Percentiles rank a stretch among this genome's conserved stretches.
Conservation (phyloP, 2,329 filamentous ascomycete genomes). For the Sphaerulina vaccinii region DNA sequence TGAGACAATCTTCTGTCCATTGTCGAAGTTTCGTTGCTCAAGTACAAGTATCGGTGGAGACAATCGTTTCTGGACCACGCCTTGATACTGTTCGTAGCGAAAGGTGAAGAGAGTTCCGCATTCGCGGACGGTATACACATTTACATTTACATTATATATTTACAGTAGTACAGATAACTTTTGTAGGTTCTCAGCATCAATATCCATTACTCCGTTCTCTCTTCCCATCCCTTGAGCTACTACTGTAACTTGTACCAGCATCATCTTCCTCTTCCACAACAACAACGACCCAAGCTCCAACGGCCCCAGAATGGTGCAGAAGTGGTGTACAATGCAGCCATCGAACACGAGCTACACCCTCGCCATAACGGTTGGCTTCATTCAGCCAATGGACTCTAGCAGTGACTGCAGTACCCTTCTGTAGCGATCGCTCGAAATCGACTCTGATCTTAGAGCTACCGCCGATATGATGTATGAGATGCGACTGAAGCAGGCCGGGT, state of each 20-base stretch:
- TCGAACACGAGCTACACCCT: slow-evolving; percentile 60
- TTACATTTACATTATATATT: too few relatives aligned
- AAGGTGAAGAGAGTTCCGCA: too few relatives aligned
- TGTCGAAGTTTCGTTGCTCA: too few relatives aligned
- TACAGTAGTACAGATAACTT: too few relatives aligned
- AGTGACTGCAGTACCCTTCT: slow-evolving; percentile 67
- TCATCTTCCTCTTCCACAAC: slow-evolving; percentile 47
- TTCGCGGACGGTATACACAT: too few relatives aligned
- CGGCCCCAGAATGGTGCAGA: slow-evolving; percentile 61
- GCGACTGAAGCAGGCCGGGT: slow-evolving; percentile 49
- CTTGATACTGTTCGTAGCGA: too few relatives aligned
- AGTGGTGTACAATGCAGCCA: slow-evolving; percentile 81
- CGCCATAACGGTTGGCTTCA: slow-evolving; percentile 36
- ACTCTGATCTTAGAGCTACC: slow-evolving; percentile 52
- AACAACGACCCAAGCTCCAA: slow-evolving; percentile 77
- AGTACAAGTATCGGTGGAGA: too few relatives aligned
- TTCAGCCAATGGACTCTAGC: slow-evolving; percentile 70
- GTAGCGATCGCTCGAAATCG: slow-evolving; percentile 58
- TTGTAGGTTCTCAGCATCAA: too few relatives aligned
- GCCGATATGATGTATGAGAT: slow-evolving; percentile 49
- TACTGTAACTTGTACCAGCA: not conserved
- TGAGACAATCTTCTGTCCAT: too few relatives aligned
- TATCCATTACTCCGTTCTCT: too few relatives aligned
- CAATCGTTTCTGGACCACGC: too few relatives aligned
- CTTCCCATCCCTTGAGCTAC: too few relatives aligned